Evolutionary conservation across 176 grass and related monocot species (phyloP).

Genomic region (Stipa capillata): DNA sequence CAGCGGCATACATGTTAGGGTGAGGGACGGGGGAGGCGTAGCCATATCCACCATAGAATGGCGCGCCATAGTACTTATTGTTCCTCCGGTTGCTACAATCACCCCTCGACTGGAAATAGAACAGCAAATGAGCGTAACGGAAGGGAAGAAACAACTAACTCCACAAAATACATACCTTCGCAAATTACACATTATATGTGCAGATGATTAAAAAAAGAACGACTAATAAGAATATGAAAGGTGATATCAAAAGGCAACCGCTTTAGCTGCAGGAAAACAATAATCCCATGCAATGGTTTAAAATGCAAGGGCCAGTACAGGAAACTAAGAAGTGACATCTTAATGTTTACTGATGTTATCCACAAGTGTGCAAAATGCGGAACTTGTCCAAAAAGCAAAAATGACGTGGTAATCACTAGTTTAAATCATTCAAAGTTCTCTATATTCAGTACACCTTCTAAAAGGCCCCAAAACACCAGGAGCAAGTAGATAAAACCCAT

Average conservation of each 20-base stretch:
- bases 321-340: background rate
- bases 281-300: background rate
- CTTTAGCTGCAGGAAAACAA: background rate
- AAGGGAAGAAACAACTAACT: background rate
- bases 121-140: background rate
- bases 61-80: slow-evolving; percentile 52
- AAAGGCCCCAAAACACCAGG: background rate
- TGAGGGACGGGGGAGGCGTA: slow-evolving; percentile 43
- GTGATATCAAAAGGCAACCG: background rate
- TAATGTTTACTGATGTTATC: background rate
- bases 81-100: slow-evolving; percentile 47
- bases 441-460: background rate
- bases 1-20: slow-evolving; percentile 47
- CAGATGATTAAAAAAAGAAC: background rate
- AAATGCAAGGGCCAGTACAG: background rate
- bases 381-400: background rate
- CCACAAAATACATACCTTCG: background rate
- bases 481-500: background rate
- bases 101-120: slow-evolving; percentile 43
- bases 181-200: background rate
- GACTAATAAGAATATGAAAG: background rate
- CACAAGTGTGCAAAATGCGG: background rate
- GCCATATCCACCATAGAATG: slow-evolving; percentile 49
- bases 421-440: background rate
- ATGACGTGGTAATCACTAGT: background rate